These are phyloP conservation scores for Phaffomyces antillensis DNA, from an alignment of 805 yeast species.

Conservation along the genomic window DNA sequence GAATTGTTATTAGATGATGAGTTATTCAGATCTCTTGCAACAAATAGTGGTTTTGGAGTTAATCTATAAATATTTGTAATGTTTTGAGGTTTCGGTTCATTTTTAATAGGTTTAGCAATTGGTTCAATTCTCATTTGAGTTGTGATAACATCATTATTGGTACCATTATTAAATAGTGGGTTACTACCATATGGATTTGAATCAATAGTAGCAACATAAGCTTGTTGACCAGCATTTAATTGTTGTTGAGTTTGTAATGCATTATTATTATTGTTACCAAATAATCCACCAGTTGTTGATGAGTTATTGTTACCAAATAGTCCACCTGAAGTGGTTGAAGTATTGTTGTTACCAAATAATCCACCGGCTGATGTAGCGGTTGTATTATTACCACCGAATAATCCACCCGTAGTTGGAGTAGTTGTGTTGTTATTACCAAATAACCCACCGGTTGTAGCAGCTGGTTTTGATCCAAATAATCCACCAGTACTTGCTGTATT, in stretches of 20 bases:
- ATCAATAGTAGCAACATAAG: slow-evolving; percentile 26
- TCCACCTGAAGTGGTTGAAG: slow-evolving; percentile 26
- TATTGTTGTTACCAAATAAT: slow-evolving; percentile 35
- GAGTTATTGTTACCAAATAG: slow-evolving; percentile 30
- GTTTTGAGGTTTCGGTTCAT: slow-evolving; percentile 53
- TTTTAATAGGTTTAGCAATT: slow-evolving; percentile 40
- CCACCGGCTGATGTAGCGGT: slow-evolving; percentile 27
- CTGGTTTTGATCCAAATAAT: slow-evolving; percentile 29
- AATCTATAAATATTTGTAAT: slow-evolving; percentile 53
- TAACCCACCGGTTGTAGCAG: slow-evolving; percentile 27
- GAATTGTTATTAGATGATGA: neutral
- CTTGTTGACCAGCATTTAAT: slow-evolving; percentile 14
- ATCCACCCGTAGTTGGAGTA: slow-evolving; percentile 14
- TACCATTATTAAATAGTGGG: slow-evolving; percentile 47
- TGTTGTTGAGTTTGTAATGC: slow-evolving; percentile 8
- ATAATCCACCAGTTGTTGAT: slow-evolving; percentile 29
- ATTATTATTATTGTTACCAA: slow-evolving; percentile 25
- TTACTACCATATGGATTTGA: slow-evolving; percentile 76
- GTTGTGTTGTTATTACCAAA: slow-evolving; percentile 31
- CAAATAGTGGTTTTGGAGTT: slow-evolving; percentile 55
- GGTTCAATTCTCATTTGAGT: slow-evolving; percentile 34
- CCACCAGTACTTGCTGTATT: slow-evolving; percentile 19
- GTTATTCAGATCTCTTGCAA: slow-evolving; percentile 12
- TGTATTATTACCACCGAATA: slow-evolving; percentile 26
- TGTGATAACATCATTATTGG: slow-evolving; percentile 29